Base-by-base conservation (phyloP, 805 yeast species). In the Candida boidinii region DNA sequence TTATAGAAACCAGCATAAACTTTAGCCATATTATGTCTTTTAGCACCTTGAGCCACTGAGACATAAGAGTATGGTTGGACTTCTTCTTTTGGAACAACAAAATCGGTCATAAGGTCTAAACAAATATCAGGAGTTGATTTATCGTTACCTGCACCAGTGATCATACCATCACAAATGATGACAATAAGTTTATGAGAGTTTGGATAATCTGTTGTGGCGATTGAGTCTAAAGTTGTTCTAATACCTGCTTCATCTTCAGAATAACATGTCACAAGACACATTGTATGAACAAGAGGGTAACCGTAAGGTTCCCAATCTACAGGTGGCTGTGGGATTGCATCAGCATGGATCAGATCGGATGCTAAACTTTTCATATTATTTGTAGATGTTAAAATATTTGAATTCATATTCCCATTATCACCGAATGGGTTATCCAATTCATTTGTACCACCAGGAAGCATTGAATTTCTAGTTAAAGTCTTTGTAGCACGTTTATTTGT, bases 21-120 rank as follows among this genome's bases (percentile, higher is more conserved):
- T 58, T 88, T 90, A 19, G 98, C 96, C 95, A 88, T 87, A 54
- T 92, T 92, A 53, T 92, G 98, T 54, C 98, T 79, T 61, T 86
- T 92, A 4, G 83, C 48, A 45, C 98, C 98, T 46, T 82, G 82
- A 3, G 95, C 95, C 26, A 92, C 96, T 7, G 97, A 94, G 23
- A 92, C 95, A 54, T 92, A 90, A 0, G 96, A 87, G 49, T 76
- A 68, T 1, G 96, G 73, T 50, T 73, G 59, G 5, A 86, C 96
- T 12, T 84, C 77, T 14, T 85, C 94, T 8, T 67, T 70, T 1
- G 85, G 82, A 23, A 70, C 64, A 7, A 73, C 68, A 45, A 87
- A 73, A 48, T 81, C 86, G 9, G 79, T 73, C 92, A 92, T 85
- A 88, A 92, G 79, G 27, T 73, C 73, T 39, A 92, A 58, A 14